Base-by-base conservation (phyloP, 2,329 filamentous ascomycete species). In the Hypoxylon sp. region DNA sequence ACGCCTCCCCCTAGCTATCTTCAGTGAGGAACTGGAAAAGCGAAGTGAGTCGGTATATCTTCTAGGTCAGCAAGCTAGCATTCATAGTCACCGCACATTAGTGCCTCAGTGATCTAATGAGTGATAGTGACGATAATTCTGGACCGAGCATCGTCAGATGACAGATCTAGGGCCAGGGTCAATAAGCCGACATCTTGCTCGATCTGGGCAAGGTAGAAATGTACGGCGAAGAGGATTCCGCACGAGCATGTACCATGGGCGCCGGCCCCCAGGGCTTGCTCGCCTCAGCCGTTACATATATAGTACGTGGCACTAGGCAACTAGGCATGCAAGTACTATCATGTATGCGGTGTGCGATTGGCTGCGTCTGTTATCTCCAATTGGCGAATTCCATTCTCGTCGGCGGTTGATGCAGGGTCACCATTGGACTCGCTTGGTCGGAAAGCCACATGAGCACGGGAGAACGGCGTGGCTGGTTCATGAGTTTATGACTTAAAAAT, bases 361-460 rank as follows among this genome's bases (percentile, higher is more conserved):
- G 49, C 3, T 19, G 48, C 22, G 44, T 48, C 7, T 49, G 30
- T 51, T 51, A 28, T 52, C 58, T 50, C 34, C 46, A 51, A 62
- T 56, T 52, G 55, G 47, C 26, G 28, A 65, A 32, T 59, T 59
- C 62, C 58, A 24, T 68, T 64, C 52, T 65, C 37, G 53, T 63
- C 70, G 69, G 70, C 70, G 68, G 67, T 51, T 70, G 56, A 52
- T 65, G 52, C 52, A 46, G 52, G 10, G 26, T 34, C 46, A 56
- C 68, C 54, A 75, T 74, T 74, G 71, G 73, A 37, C 59, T 68
- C 57, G 58, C 51, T 37, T 57, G 6, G 56, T 62, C 39, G 47
- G 46, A 46, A 47, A 62, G 61, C 69, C 64, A 68, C 56, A 62
- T 62, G 43, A 53, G 37, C 54, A 39, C 57, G 43, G 43, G 56